A percentile compares a stretch with the other conserved stretches of the same genome.
These are phyloP conservation scores for Wallacemonas sp. DNA, from an alignment of 208 protist species.

Conservation along the genomic window DNA sequence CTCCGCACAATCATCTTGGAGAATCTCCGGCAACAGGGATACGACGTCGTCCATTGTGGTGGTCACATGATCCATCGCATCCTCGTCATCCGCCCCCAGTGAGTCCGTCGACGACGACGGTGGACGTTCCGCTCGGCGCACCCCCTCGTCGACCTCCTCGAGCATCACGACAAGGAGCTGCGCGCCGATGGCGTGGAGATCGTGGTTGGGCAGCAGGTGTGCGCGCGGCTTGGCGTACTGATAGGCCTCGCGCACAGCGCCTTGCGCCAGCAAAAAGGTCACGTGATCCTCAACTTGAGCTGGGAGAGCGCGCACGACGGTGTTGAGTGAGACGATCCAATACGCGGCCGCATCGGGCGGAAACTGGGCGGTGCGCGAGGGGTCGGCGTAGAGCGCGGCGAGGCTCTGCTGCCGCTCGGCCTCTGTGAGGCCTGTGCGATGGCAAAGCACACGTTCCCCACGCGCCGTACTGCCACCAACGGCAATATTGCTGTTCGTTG, in stretches of 20 bases:
- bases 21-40: slow-evolving; percentile 32
- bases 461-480: neutral
- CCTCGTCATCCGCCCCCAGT: neutral
- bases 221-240: slow-evolving; percentile 30
- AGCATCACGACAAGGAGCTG: slow-evolving; percentile 18
- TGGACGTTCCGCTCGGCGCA: slow-evolving; percentile 11
- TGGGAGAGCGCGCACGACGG: slow-evolving; percentile 48
- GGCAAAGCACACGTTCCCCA: neutral
- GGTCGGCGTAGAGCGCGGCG: neutral
- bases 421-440: neutral
- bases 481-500: neutral
- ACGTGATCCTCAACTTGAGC: slow-evolving; percentile 71
- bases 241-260: slow-evolving; percentile 50
- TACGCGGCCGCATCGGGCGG: slow-evolving; percentile 29
- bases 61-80: neutral
- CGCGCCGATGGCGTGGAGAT: slow-evolving; percentile 20
- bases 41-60: slow-evolving; percentile 23
- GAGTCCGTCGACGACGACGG: neutral
- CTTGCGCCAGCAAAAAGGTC: slow-evolving; percentile 42
- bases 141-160: slow-evolving; percentile 8
- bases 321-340: slow-evolving; percentile 61
- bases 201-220: slow-evolving; percentile 29
- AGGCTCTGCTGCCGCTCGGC: neutral
- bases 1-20: slow-evolving; percentile 25
- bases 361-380: neutral